Evolutionary conservation across 2,329 filamentous ascomycete species (phyloP).

Genomic region (Xylariaceae sp.): DNA sequence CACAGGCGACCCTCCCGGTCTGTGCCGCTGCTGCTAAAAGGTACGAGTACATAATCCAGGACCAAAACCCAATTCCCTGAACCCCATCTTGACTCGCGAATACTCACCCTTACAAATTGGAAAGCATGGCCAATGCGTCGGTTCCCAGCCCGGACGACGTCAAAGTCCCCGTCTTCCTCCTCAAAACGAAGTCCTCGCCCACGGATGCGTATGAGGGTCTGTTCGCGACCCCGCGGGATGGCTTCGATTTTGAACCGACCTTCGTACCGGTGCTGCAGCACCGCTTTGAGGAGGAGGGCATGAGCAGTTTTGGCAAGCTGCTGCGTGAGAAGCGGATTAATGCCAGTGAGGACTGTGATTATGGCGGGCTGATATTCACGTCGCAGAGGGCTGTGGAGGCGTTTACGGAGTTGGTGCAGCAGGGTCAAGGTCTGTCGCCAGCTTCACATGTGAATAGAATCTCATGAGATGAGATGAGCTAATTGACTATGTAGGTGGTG

Average conservation of each 20-base stretch:
- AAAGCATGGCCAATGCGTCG: slow-evolving; percentile 18
- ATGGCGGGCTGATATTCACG: slow-evolving; percentile 78
- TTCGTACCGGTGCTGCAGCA: slow-evolving; percentile 78
- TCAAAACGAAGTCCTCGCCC: slow-evolving; percentile 72
- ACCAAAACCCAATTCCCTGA: not conserved
- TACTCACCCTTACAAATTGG: too few species aligned
- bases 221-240: slow-evolving; percentile 45
- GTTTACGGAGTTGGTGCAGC: slow-evolving; percentile 58
- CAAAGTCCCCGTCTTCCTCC: slow-evolving; percentile 57
- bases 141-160: slow-evolving; percentile 9
- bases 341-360: slow-evolving; percentile 38
- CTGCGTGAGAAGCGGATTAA: slow-evolving; percentile 44
- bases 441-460: slow-evolving; percentile 17
- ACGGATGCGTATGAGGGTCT: slow-evolving; percentile 67
- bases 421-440: slow-evolving; percentile 38
- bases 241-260: slow-evolving; percentile 50
- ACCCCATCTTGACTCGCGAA: not conserved
- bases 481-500: slow-evolving; percentile 27
- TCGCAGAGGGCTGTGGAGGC: slow-evolving; percentile 80
- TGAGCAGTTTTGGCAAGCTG: slow-evolving; percentile 47
- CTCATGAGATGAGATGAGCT: not conserved
- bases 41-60: not conserved
- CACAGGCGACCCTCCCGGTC: slow-evolving; percentile 1
- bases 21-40: not conserved
- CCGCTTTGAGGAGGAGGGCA: slow-evolving; percentile 54